phyloP scores from a whole-genome alignment of 2,329 filamentous ascomycete species.

The Stagonosporopsis chrysanthemi region DNA sequence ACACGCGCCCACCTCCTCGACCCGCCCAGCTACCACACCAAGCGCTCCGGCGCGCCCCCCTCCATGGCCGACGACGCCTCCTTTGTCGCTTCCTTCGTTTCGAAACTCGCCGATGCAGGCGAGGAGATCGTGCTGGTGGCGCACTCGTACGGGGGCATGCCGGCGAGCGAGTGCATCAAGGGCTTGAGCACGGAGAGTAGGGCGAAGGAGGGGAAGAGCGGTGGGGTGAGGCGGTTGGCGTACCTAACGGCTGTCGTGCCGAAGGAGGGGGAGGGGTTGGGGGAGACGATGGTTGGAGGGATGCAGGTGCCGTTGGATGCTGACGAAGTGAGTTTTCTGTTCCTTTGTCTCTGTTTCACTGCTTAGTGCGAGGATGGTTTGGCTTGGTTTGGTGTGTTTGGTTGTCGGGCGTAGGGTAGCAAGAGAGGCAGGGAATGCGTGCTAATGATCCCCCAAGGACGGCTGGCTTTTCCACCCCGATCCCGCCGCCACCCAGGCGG shows the following conservation, averaged over 20 bases:
- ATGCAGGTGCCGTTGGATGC: conserved; percentile 17
- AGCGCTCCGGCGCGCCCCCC: conserved; percentile 17
- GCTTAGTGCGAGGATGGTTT: too few species aligned
- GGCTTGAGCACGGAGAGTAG: conserved; percentile 15
- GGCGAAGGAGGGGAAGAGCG: neutral
- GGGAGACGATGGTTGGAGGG: conserved; percentile 7
- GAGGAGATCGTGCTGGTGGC: conserved; percentile 41
- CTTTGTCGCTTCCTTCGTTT: conserved; percentile 31
- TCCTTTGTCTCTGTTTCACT: neutral
- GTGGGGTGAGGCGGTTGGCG: conserved; percentile 19
- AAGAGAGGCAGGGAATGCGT: too few species aligned
- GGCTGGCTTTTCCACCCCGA: conserved; percentile 23
- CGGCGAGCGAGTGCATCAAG: conserved; percentile 10
- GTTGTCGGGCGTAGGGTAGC: too few species aligned
- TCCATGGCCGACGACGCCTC: conserved; percentile 38
- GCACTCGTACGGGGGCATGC: conserved; percentile 23
- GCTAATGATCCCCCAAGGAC: neutral
- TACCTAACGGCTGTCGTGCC: conserved; percentile 26
- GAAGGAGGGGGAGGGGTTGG: conserved; percentile 10
- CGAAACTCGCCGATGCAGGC: conserved; percentile 33
- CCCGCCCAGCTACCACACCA: conserved; percentile 21
- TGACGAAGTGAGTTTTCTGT: conserved; percentile 7
- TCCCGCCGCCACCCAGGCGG: neutral
- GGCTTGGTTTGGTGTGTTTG: too few species aligned
- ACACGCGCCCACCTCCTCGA: conserved; percentile 16